These are phyloP conservation scores for Heterobasidion occidentale DNA, from an alignment of 1,284 basidiomycete genomes.

Conservation along the genomic window DNA sequence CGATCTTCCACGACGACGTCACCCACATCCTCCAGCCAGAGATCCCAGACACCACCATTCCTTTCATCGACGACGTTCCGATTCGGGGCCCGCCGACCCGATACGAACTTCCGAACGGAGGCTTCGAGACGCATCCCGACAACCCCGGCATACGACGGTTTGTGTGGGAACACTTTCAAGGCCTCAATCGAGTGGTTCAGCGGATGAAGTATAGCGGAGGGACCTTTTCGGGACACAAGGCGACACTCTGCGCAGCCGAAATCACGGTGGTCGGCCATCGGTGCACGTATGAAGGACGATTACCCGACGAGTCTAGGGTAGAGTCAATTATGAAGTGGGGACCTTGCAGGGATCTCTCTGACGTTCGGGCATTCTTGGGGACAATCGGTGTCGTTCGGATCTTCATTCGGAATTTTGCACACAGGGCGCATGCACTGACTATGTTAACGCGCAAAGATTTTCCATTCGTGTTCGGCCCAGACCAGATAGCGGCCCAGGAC, in stretches of 20 bases:
- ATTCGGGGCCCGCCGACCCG: conserved; percentile 13
- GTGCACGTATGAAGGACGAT: conserved; percentile 16
- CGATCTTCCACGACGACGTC: conserved; percentile 26
- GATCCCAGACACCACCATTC: conserved; percentile 23
- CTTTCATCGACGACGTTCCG: conserved; percentile 23
- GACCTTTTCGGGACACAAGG: conserved; percentile 18
- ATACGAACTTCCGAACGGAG: conserved; percentile 11
- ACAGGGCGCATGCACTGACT: conserved; percentile 7
- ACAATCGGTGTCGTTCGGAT: conserved; percentile 11
- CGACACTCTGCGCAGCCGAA: conserved; percentile 8
- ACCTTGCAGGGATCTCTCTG: conserved; percentile 3
- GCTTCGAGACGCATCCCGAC: conserved; percentile 18
- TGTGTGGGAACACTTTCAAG: conserved; percentile 22
- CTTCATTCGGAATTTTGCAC: conserved; percentile 15
- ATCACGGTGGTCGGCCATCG: conserved; percentile 20
- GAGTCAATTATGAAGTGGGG: conserved; percentile 16
- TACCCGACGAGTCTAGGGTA: conserved; percentile 8
- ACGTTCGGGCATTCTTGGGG: conserved; percentile 5
- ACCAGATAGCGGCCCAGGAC: conserved; percentile 11
- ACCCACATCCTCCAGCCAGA: conserved; percentile 24
- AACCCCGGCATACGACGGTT: conserved; percentile 26
- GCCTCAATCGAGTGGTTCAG: conserved; percentile 23
- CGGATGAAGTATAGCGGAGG: conserved; percentile 16
- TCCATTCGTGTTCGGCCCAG: conserved; percentile 12
- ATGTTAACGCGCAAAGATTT: conserved; percentile 10